These are phyloP conservation scores for Alternaria panax DNA, from an alignment of 2,329 filamentous ascomycete genomes.

Conservation along the genomic window DNA sequence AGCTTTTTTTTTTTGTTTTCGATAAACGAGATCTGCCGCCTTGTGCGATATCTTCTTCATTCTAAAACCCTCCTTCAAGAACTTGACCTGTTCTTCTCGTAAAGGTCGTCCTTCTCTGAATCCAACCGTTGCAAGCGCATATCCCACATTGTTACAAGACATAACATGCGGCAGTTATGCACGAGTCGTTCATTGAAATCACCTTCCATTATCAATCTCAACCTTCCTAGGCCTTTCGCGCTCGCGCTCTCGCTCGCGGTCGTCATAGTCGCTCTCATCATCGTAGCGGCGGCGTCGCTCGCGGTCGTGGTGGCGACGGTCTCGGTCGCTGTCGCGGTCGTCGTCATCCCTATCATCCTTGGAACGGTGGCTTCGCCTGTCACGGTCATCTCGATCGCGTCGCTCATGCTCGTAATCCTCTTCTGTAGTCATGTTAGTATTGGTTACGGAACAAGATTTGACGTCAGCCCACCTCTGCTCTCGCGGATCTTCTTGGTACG, in stretches of 20 bases:
- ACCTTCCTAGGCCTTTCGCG: constrained; percentile 34
- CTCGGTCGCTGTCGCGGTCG: constrained; percentile 33
- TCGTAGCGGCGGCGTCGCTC: constrained; percentile 36
- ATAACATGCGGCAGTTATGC: neutral
- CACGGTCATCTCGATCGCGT: constrained; percentile 40
- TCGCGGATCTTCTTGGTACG: constrained; percentile 81
- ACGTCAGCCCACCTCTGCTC: constrained; percentile 25
- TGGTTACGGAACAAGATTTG: neutral
- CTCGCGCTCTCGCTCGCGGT: constrained; percentile 20
- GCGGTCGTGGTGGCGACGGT: constrained; percentile 19
- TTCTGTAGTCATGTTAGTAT: constrained; percentile 23
- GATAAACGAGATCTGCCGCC: neutral
- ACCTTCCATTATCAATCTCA: constrained; percentile 38
- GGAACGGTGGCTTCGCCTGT: constrained; percentile 36
- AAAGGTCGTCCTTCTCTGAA: neutral
- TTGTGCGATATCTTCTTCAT: neutral
- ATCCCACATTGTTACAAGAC: neutral
- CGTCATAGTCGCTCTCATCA: constrained; percentile 40
- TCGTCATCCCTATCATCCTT: constrained; percentile 44
- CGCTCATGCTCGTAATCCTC: constrained; percentile 47
- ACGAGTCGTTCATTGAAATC: constrained; percentile 21
- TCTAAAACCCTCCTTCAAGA: neutral
- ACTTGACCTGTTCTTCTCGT: neutral
- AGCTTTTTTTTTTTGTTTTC: neutral
- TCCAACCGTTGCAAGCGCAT: neutral